Base-by-base conservation (phyloP, 164 flowering plant species). In the Macadamia tetraphylla region DNA sequence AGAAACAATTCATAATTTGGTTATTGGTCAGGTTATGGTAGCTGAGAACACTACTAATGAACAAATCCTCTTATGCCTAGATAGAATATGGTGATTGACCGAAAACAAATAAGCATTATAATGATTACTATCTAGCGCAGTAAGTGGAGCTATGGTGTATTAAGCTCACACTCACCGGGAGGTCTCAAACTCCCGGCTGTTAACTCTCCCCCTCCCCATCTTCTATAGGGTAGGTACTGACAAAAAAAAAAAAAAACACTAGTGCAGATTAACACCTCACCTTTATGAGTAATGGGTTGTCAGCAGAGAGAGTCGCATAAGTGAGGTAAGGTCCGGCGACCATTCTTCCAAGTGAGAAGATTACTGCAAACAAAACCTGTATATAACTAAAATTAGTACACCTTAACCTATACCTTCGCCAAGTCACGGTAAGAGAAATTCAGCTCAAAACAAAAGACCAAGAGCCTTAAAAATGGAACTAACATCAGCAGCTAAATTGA, bases 401-500 rank as follows among this genome's bases (percentile, higher is more conserved):
- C 7, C 29, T n/a, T n/a, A 57, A 56, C 42, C 59, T 23, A 23
- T 23, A 23, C 23, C 23, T 23, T n/a, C 46, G 0, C 13, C 48
- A 13, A n/a, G 13, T 6, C 9, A 18, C 13, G 55, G 31, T 12
- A 15, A n/a, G 15, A 3, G 17, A 11, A 55, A 48, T 3, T 56
- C 57, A 14, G 1, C 15, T 53, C 57, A 12, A 17, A 53, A 17
- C n/a, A 53, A 6, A 53, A 53, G 5, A 23, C 30, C 42, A 9
- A 29, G 51, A 8, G 51, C 51, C 1, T 6, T 23, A 35, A 30
- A 48, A 6, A 6, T 6, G 43, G 23, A 30, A 80, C 90, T 85
- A 69, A 90, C 98, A 79, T 94, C 96, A 30, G 90, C 95, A 1
- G 83, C 88, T 62, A 94, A 82, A 77, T 87, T 91, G 8, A 90